Conservation (phyloP, 2,329 filamentous ascomycete species). For the Ophiostoma fasciatum region DNA sequence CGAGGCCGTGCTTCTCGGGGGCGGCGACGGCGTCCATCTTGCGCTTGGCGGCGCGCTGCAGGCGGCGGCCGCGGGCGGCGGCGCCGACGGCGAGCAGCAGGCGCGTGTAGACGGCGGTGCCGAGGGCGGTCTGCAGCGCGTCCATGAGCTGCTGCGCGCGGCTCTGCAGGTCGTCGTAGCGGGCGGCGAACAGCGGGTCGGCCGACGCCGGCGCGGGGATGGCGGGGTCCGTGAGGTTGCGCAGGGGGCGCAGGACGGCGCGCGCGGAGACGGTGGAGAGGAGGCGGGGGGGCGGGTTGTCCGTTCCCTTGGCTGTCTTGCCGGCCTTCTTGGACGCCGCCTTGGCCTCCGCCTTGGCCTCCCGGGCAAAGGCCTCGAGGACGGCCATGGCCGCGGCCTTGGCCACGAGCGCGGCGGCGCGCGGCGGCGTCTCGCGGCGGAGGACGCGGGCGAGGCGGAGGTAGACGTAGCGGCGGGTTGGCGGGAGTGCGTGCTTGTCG, state of each 20-base stretch:
- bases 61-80: slow-evolving; percentile 54
- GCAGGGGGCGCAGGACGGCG: slow-evolving; percentile 44
- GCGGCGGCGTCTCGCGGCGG: slow-evolving; percentile 56
- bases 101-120: slow-evolving; percentile 63
- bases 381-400: slow-evolving; percentile 66
- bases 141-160: slow-evolving; percentile 68
- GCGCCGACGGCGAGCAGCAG: slow-evolving; percentile 59
- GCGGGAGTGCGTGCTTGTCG: slow-evolving; percentile 2
- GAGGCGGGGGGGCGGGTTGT: slow-evolving; percentile 33
- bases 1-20: slow-evolving; percentile 62
- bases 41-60: slow-evolving; percentile 66
- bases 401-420: slow-evolving; percentile 48
- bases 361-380: slow-evolving; percentile 44
- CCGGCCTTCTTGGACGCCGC: slow-evolving; percentile 35
- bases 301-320: slow-evolving; percentile 34
- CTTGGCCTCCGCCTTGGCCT: too few species aligned
- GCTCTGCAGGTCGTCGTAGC: slow-evolving; percentile 55
- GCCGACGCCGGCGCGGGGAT: slow-evolving; percentile 58
- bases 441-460: slow-evolving; percentile 64
- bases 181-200: slow-evolving; percentile 53
- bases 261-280: slow-evolving; percentile 34
- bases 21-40: slow-evolving; percentile 74
- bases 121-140: slow-evolving; percentile 69
- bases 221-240: slow-evolving; percentile 69
- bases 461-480: slow-evolving; percentile 47